phyloP scores from a whole-genome alignment of 2,329 filamentous ascomycete species.

The Fusarium sacchari region DNA sequence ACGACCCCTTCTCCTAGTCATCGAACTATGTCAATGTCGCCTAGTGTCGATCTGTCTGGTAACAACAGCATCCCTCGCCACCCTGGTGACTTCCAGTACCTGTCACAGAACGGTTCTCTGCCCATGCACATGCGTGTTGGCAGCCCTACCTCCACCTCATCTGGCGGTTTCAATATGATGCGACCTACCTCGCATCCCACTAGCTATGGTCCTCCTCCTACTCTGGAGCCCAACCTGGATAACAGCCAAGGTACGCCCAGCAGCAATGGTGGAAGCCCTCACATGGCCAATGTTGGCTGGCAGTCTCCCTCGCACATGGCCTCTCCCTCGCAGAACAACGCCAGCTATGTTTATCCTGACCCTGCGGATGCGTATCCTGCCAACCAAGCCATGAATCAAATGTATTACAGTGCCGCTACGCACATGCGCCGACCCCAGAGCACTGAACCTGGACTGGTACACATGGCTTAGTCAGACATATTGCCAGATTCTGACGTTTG shows the following conservation, averaged over 20 bases:
- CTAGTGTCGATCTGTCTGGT: constrained; percentile 76
- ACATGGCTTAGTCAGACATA: constrained; percentile 51
- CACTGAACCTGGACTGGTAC: constrained; percentile 69
- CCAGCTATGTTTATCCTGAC: constrained; percentile 82
- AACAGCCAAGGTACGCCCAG: constrained; percentile 73
- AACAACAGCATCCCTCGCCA: constrained; percentile 75
- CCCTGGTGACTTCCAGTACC: constrained; percentile 74
- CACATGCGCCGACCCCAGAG: constrained; percentile 78
- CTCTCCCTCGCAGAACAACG: constrained; percentile 74
- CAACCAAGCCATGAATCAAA: constrained; percentile 68
- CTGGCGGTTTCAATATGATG: constrained; percentile 64
- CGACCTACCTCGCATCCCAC: constrained; percentile 87
- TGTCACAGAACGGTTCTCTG: constrained; percentile 77
- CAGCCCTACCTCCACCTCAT: constrained; percentile 75
- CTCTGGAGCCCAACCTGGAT: constrained; percentile 86
- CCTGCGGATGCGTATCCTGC: constrained; percentile 74
- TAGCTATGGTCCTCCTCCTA: constrained; percentile 83
- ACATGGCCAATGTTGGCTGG: constrained; percentile 85
- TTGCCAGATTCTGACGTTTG: constrained; percentile 21
- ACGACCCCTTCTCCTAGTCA: constrained; percentile 88
- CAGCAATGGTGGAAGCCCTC: constrained; percentile 85
- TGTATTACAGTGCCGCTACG: constrained; percentile 76
- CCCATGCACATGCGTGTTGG: constrained; percentile 83
- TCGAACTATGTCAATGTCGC: constrained; percentile 81
- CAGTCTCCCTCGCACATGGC: constrained; percentile 82